Evolutionary conservation across 371 early-diverging fungal genomes (phyloP), one percentile per base, ranked within the genome.

Genomic region (Nosema muscidifuracis): DNA sequence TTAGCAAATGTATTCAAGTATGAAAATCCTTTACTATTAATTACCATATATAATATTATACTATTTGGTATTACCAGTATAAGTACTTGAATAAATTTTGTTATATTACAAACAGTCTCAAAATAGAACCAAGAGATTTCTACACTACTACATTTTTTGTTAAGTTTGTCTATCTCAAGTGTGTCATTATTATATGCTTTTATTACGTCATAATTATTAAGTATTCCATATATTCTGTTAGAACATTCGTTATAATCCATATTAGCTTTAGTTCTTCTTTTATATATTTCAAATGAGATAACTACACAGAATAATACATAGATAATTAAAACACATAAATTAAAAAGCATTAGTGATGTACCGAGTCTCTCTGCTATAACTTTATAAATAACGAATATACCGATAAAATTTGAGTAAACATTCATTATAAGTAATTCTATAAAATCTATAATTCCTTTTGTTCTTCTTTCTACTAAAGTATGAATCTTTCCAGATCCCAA

Each of bases 401-500:
- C 38, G 3, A 33, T 44, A 26, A 44, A 26, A 55, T 63, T 22
- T 24, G n/a, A 28, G 53, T 38, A 36, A n/a, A 36, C 24, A 34
- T 68, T 61, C 63, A 55, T 55, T 22, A 71, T 26, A 24, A 55
- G 30, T n/a, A 63, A 51, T 30, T 63, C 63, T 18, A 71, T 34
- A n/a, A 71, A 22, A 18, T 47, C 33, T 33, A 13, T 51, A 12
- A 63, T 36, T n/a, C 56, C 62, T 26, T 28, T 31, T 1, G 63
- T 55, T 42, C 63, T 71, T 55, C 71, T 71, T 26, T 71, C 63
- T 34, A 71, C 63, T 33, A 71, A 34, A 3, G 71, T 60, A 50
- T 63, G 62, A 26, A 71, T 71, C 16, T 71, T 38, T 40, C 71
- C 71, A 28, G 69, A 58, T 22, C 69, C 69, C 0, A 68, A n/a